Evolutionary conservation across 23 red algal genomes (phyloP).

Genomic region (Agarophyton chilense): DNA sequence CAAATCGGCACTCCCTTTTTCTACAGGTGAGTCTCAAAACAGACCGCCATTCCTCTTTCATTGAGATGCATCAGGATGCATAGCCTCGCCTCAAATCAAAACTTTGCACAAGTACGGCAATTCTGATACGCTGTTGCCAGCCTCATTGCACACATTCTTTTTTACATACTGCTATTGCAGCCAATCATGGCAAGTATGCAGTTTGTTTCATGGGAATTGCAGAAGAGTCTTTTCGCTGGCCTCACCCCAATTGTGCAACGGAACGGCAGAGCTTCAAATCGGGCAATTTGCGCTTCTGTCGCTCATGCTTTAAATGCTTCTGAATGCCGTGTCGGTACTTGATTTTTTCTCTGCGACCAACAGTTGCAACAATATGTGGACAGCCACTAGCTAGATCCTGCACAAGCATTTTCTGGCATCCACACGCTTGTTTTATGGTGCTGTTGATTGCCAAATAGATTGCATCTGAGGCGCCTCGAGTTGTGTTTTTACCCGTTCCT

Average conservation of each 20-base stretch:
- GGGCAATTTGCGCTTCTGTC: not conserved
- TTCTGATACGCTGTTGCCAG: not conserved
- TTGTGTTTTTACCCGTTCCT: not conserved
- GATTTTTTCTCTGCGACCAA: no score
- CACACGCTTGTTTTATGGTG: no score
- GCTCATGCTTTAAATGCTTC: not conserved
- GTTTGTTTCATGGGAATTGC: no score
- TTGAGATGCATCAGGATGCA: not conserved
- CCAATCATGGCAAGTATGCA: not conserved
- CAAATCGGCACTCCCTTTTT: not conserved
- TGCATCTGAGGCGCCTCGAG: no score
- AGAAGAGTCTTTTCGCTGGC: no score
- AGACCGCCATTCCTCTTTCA: no score
- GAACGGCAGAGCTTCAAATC: no score
- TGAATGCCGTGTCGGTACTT: no score
- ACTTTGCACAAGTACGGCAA: not conserved
- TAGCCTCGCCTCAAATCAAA: not conserved
- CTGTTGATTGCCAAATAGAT: no score
- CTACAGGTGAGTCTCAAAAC: not conserved
- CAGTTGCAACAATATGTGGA: not conserved
- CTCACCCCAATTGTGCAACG: no score
- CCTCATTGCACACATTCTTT: not conserved
- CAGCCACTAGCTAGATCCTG: conserved; percentile 12
- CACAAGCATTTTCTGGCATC: no score
- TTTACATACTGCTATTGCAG: not conserved